Conservation (phyloP, 2,329 filamentous ascomycete species). For the Lachnum nothofagi region DNA sequence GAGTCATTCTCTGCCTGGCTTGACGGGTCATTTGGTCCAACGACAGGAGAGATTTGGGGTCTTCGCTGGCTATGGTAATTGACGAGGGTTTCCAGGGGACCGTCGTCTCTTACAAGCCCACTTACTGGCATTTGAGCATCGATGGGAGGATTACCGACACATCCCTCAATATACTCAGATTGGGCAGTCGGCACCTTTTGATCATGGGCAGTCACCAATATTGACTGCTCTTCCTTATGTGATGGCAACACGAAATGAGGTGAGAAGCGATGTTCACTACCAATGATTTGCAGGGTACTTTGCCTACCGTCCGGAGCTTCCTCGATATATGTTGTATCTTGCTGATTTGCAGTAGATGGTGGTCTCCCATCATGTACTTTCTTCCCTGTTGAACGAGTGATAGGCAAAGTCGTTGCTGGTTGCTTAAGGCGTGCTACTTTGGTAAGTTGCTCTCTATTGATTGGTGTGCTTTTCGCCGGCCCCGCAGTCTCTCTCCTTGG, state of each 20-base stretch:
- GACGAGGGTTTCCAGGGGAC: not conserved
- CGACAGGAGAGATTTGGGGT: not conserved
- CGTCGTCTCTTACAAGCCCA: not conserved
- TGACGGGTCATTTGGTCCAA: not conserved
- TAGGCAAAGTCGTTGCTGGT: slow-evolving; percentile 21
- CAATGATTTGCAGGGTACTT: not conserved
- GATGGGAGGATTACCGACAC: too few relatives aligned
- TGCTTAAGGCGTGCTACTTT: slow-evolving; percentile 24
- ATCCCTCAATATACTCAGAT: not conserved
- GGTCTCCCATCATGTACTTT: not conserved
- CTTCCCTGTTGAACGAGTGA: not conserved
- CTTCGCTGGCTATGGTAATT: not conserved
- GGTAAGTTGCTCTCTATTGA: slow-evolving; percentile 22
- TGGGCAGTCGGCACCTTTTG: not conserved
- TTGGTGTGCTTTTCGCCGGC: slow-evolving; percentile 4
- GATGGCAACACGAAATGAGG: not conserved
- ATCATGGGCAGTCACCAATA: not conserved
- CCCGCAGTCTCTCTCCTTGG: not conserved
- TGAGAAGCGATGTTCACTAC: not conserved
- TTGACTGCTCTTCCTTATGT: not conserved
- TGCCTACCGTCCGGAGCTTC: not conserved
- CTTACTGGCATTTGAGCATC: not conserved
- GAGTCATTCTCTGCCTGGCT: not conserved
- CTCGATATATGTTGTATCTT: not conserved
- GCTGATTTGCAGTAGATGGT: not conserved